A percentile compares a stretch with the other conserved stretches of the same genome.
Evolutionary conservation across 225 moss, liverwort and hornwort genomes (phyloP).

Genomic region (Takakia lepidozioides): DNA sequence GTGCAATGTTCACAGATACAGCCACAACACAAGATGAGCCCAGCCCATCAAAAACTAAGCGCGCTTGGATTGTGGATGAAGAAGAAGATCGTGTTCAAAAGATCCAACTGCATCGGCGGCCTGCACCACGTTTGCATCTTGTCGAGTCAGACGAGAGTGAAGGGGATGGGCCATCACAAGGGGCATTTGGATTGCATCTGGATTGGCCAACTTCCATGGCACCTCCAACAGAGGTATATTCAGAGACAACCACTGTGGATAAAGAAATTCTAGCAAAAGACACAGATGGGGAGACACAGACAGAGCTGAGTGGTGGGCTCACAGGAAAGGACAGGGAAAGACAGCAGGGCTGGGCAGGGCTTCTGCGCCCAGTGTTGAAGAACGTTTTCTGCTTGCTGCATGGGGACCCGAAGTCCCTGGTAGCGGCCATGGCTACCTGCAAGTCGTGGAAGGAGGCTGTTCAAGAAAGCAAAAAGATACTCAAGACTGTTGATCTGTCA

Average conservation of each 20-base stretch:
- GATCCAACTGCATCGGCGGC: constrained; percentile 37
- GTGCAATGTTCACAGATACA: too few relatives aligned
- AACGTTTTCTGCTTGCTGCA: constrained; percentile 58
- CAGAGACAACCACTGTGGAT: constrained; percentile 32
- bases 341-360: constrained; percentile 54
- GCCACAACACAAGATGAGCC: constrained; percentile 38
- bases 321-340: constrained; percentile 9
- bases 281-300: constrained; percentile 16
- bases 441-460: constrained; percentile 68
- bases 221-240: constrained; percentile 27
- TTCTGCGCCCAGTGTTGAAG: constrained; percentile 29
- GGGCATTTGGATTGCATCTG: too few relatives aligned
- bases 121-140: constrained; percentile 24
- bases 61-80: constrained; percentile 48
- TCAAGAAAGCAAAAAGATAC: constrained; percentile 44
- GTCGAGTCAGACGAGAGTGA: constrained; percentile 56
- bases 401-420: constrained; percentile 62
- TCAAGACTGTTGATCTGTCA: constrained; percentile 65
- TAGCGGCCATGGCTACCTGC: constrained; percentile 73
- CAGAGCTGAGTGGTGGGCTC: constrained; percentile 21
- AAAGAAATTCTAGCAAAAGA: constrained; percentile 42
- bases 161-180: constrained; percentile 45
- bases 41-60: constrained; percentile 48
- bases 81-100: constrained; percentile 32
- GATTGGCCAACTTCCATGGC: constrained; percentile 29